phyloP scores from a whole-genome alignment of 2,329 filamentous ascomycete species.

The Huntiella bhutanensis region DNA sequence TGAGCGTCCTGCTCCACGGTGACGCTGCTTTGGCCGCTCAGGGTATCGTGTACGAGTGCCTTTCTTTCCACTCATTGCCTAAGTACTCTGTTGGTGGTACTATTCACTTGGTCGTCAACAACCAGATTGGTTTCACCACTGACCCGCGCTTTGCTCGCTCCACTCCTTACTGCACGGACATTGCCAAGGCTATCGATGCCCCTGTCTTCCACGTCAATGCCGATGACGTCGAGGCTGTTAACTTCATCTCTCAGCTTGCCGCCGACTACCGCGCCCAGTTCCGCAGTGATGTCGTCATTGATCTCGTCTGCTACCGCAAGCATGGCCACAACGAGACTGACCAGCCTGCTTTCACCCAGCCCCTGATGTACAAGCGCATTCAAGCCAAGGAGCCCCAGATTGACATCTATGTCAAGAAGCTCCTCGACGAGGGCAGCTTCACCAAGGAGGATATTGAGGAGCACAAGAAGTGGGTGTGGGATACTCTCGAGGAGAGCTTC shows the following conservation, averaged over 20 bases:
- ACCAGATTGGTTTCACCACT: constrained; percentile 99
- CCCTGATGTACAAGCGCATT: constrained; percentile 98
- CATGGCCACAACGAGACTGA: constrained; percentile 99
- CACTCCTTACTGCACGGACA: constrained; percentile 96
- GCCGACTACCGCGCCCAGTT: constrained; percentile 98
- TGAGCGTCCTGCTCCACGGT: constrained; percentile 91
- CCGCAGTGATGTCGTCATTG: constrained; percentile 94
- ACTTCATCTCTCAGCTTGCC: constrained; percentile 92
- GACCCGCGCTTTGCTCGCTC: constrained; percentile 94
- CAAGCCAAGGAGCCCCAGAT: constrained; percentile 66
- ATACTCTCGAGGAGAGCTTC: constrained; percentile 96
- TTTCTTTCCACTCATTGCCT: constrained; percentile 90
- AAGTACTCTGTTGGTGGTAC: constrained; percentile 95
- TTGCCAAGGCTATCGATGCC: constrained; percentile 95
- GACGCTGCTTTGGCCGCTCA: constrained; percentile 94
- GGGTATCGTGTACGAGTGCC: constrained; percentile 94
- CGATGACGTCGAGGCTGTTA: constrained; percentile 94
- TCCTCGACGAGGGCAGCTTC: constrained; percentile 82
- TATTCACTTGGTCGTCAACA: constrained; percentile 94
- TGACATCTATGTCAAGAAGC: constrained; percentile 78
- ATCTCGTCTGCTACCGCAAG: constrained; percentile 97
- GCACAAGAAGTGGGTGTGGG: constrained; percentile 99
- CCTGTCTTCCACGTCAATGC: constrained; percentile 99
- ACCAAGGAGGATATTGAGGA: constrained; percentile 95
- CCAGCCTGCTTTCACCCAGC: constrained; percentile 98